Percentiles rank a stretch among this genome's conserved stretches.
Evolutionary conservation across 306 rosid species (phyloP).

Genomic region (Citrullus amarus): DNA sequence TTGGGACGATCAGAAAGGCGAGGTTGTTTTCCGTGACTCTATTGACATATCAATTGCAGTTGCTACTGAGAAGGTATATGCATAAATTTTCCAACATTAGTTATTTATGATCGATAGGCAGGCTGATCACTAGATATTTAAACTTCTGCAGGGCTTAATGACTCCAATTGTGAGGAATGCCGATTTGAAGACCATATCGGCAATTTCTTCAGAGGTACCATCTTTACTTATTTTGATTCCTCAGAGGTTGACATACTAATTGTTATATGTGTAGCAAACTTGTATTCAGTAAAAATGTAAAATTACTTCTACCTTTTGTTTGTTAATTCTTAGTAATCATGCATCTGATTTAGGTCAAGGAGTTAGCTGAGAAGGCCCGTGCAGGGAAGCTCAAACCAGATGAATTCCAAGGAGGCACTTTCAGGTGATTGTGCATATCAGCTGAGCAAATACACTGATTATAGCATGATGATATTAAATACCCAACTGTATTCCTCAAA

Average conservation of each 20-base stretch:
- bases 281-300: background rate
- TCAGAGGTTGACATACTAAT: background rate
- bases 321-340: background rate
- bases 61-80: slow-evolving; percentile 88
- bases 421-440: slow-evolving; percentile 49
- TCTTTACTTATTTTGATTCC: background rate
- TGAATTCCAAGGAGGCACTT: slow-evolving; percentile 95
- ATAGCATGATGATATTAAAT: background rate
- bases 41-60: slow-evolving; percentile 96
- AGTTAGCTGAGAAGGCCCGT: slow-evolving; percentile 87
- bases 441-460: background rate
- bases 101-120: slow-evolving; percentile 14
- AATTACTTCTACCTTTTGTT: background rate
- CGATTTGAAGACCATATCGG: slow-evolving; percentile 79
- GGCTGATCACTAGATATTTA: slow-evolving; percentile 13
- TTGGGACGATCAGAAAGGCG: slow-evolving; percentile 81
- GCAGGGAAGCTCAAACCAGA: slow-evolving; percentile 74
- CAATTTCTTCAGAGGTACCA: slow-evolving; percentile 76
- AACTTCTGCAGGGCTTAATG: slow-evolving; percentile 71
- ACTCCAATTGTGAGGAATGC: slow-evolving; percentile 93
- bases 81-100: background rate
- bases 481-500: background rate
- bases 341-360: slow-evolving; percentile 52
- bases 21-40: slow-evolving; percentile 36
- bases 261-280: background rate